Evolutionary conservation across 768 basidiomycete genomes (phyloP), one percentile per base, ranked within the genome.

Genomic region (Stropharia rugosoannulata): DNA sequence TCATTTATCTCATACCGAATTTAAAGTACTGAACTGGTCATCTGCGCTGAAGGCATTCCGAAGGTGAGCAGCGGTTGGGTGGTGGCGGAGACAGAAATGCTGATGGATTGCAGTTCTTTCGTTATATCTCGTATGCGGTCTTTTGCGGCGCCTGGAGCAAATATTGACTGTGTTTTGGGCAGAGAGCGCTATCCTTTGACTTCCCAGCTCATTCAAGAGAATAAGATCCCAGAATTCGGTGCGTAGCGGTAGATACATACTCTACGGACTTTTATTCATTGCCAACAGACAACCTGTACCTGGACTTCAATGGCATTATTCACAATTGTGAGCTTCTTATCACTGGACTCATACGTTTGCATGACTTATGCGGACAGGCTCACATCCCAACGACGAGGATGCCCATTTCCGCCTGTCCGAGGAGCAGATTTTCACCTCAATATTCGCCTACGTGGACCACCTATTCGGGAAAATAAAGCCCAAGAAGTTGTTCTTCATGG

Each of bases 201-300:
- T 13, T 98, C 96, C 15, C 97, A 98, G 70, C 80, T 98, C 55
- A 97, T 98, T 60, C 86, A 96, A 71, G 95, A 97, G 78, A 97
- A 98, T 76, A 94, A 95, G 79, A 98, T 99, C 58, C 96, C 95
- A 13, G 97, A 98, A 73, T 99, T 99, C 68, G 96, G 93, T 90
- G 59, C 58, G 81, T 68, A 2, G 9, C 48, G 32, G n/a, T 8
- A 22, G 22, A 7, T 22, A 22, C 16, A 7, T 15, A 37, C 18
- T n/a, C n/a, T 18, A 27, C 51, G 19, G 25, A 39, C 5, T 39
- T 9, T n/a, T 45, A 11, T 54, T 62, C 25, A 58, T 58, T 50
- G 35, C 51, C 48, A 45, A 54, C 63, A 92, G 90, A 93, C 72
- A 95, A 95, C 67, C 74, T 95, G 45, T 95, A 96, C 70, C 82